Conservation (phyloP, 768 basidiomycete species). For the Trametes meyenii region DNA sequence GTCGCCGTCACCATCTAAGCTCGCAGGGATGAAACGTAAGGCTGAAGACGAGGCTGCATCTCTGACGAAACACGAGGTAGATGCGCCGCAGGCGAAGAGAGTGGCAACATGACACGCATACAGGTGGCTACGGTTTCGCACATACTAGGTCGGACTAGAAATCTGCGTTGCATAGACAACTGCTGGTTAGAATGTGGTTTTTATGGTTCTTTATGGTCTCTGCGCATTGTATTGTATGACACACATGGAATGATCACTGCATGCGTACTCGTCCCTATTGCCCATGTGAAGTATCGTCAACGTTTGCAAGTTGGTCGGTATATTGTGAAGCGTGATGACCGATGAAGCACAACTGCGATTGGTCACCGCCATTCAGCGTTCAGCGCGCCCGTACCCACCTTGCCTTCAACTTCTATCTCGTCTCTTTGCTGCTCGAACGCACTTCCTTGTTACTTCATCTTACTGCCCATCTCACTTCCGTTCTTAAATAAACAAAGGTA, state of each 20-base stretch:
- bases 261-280: neutral
- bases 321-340: neutral
- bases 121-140: neutral
- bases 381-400: neutral
- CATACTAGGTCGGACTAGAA: neutral
- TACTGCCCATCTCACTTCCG: no score
- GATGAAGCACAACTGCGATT: no score
- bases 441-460: no score
- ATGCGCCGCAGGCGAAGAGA: slow-evolving; percentile 72
- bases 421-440: no score
- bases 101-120: slow-evolving; percentile 47
- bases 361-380: no score
- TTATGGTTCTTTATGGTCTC: slow-evolving; percentile 12
- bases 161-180: neutral
- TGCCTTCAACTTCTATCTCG: neutral
- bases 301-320: neutral
- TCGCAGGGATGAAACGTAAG: slow-evolving; percentile 76
- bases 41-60: slow-evolving; percentile 47
- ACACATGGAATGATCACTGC: slow-evolving; percentile 11
- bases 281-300: neutral
- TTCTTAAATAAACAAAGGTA: no score
- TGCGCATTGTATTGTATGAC: slow-evolving; percentile 17
- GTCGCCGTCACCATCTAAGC: slow-evolving; percentile 57
- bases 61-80: slow-evolving; percentile 38
- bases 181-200: slow-evolving; percentile 1